phyloP scores from a whole-genome alignment of 225 moss, liverwort and hornwort genomes.

The Physcomitrellopsis africana region DNA sequence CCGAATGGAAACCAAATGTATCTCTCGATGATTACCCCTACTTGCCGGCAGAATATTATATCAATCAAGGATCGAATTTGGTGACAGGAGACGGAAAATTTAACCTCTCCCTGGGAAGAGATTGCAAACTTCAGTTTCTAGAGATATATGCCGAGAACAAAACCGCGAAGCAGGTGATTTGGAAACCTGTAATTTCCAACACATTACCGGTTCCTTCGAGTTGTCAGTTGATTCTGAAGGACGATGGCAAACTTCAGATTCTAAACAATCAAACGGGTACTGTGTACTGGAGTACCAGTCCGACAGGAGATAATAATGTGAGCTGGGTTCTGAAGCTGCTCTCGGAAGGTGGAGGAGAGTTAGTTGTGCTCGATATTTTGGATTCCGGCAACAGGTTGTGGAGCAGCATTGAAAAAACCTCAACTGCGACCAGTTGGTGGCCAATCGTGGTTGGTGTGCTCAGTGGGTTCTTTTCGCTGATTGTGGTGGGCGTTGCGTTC shows the following conservation, averaged over 20 bases:
- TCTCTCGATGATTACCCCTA: slow-evolving; percentile 10
- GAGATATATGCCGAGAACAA: slow-evolving; percentile 9
- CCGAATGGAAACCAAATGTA: slow-evolving; percentile 3
- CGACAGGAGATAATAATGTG: neutral
- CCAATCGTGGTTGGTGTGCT: neutral
- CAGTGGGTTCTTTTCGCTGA: neutral
- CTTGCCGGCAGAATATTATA: slow-evolving; percentile 10
- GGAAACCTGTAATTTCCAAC: neutral
- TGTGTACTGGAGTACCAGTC: slow-evolving; percentile 8
- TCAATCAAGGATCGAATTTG: slow-evolving; percentile 10
- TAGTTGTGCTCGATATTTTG: slow-evolving; percentile 21
- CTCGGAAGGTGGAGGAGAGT: slow-evolving; percentile 16
- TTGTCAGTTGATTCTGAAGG: neutral
- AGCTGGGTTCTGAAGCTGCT: slow-evolving; percentile 14
- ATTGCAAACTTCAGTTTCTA: slow-evolving; percentile 10
- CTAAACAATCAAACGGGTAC: neutral
- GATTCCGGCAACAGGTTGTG: neutral
- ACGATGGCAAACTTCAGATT: slow-evolving; percentile 9
- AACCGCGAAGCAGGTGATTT: slow-evolving; percentile 21
- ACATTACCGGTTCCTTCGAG: neutral
- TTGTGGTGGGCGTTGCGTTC: neutral
- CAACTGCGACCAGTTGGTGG: neutral
- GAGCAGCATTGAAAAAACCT: neutral
- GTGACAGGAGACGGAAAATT: neutral
- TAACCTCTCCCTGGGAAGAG: neutral